These are phyloP conservation scores for Ceratocystis albifundus DNA, from an alignment of 2,329 filamentous ascomycete species.

Conservation along the genomic window DNA sequence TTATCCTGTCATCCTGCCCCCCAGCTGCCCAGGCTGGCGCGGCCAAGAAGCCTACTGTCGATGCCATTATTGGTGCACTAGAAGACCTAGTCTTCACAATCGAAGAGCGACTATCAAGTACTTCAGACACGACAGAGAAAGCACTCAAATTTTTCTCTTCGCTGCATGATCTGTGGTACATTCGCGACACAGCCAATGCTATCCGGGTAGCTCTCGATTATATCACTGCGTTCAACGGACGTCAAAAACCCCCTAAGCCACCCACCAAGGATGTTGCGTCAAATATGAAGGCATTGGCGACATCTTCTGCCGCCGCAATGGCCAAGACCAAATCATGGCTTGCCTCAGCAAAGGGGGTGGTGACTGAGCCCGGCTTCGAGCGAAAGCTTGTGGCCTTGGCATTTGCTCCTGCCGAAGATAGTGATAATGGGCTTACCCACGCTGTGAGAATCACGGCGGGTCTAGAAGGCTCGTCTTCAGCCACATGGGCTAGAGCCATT, in stretches of 20 bases:
- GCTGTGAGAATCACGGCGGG: slow-evolving; percentile 58
- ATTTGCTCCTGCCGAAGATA: slow-evolving; percentile 46
- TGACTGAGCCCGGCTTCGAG: slow-evolving; percentile 27
- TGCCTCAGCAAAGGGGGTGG: slow-evolving; percentile 28
- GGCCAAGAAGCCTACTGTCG: slow-evolving; percentile 11
- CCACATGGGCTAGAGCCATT: slow-evolving; percentile 25
- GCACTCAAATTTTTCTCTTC: slow-evolving; percentile 25
- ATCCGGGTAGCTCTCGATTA: slow-evolving; percentile 29
- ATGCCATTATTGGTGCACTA: slow-evolving; percentile 18
- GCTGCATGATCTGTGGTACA: slow-evolving; percentile 31
- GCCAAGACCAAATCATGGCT: slow-evolving; percentile 30
- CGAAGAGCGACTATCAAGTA: slow-evolving; percentile 12
- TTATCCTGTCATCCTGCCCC: slow-evolving; percentile 21
- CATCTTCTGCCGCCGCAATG: slow-evolving; percentile 28
- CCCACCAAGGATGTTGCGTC: slow-evolving; percentile 32
- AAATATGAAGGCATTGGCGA: slow-evolving; percentile 30
- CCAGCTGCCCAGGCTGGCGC: neutral
- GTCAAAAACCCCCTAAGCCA: slow-evolving; percentile 32
- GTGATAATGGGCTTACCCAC: slow-evolving; percentile 70
- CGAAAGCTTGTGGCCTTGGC: slow-evolving; percentile 28
- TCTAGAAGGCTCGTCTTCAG: slow-evolving; percentile 75
- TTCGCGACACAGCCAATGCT: slow-evolving; percentile 33
- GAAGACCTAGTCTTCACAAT: slow-evolving; percentile 17
- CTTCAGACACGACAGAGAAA: slow-evolving; percentile 10
- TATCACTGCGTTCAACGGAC: slow-evolving; percentile 32